A percentile compares a stretch with the other conserved stretches of the same genome.
These are phyloP conservation scores for Picea glauca DNA, from an alignment of 75 land plant genomes.

Conservation along the genomic window DNA sequence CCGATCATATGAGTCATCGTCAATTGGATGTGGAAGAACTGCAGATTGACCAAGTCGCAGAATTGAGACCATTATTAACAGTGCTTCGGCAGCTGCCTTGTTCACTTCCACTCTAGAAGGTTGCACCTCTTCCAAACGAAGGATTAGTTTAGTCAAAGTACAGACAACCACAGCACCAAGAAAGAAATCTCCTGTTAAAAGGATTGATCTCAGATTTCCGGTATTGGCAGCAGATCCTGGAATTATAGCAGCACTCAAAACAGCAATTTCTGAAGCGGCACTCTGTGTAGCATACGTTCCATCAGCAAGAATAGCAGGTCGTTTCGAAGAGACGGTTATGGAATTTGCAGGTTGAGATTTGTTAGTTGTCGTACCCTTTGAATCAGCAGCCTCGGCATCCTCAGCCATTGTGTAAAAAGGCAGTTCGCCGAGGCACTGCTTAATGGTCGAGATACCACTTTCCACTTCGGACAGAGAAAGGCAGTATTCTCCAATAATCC, in stretches of 20 bases:
- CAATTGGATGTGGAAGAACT: conserved; percentile 77
- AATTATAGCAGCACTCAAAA: conserved; percentile 29
- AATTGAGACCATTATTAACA: conserved; percentile 78
- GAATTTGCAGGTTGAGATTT: conserved; percentile 28
- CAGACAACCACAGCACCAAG: conserved; percentile 76
- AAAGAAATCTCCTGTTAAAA: conserved; percentile 85
- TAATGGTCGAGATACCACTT: conserved; percentile 76
- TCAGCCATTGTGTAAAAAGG: conserved; percentile 72
- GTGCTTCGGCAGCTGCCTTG: conserved; percentile 44
- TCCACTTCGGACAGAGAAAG: conserved; percentile 80
- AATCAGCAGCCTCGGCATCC: conserved; percentile 46
- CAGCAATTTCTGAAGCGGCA: conserved; percentile 78
- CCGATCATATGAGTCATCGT: conserved; percentile 79
- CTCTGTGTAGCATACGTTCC: conserved; percentile 95
- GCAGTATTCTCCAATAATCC: conserved; percentile 93
- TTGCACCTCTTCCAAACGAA: conserved; percentile 76
- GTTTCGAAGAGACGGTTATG: conserved; percentile 58
- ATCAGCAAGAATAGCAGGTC: conserved; percentile 86
- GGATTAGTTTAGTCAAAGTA: conserved; percentile 77
- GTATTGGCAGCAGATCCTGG: conserved; percentile 39
- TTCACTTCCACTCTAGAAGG: conserved; percentile 59
- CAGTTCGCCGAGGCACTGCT: conserved; percentile 85
- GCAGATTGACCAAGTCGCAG: conserved; percentile 76
- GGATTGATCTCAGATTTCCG: conserved; percentile 70
- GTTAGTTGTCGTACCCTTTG: conserved; percentile 25